phyloP scores from a whole-genome alignment of 352 stramenopile species.

The Pythium folliculosum region DNA sequence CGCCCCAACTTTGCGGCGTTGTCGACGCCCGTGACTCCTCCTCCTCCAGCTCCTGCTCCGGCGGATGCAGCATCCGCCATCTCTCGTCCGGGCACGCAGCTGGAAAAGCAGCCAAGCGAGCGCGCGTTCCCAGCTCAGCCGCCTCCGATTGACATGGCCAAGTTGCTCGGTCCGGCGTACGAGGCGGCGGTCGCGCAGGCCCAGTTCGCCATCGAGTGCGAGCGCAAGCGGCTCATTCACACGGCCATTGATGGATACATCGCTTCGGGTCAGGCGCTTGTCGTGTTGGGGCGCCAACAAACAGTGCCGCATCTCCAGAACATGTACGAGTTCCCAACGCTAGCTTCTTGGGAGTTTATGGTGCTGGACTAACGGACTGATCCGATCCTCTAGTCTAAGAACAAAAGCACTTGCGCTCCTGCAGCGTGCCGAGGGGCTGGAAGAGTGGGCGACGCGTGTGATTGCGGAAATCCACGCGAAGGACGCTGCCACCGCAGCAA shows the following conservation, averaged over 20 bases:
- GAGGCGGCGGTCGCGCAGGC: conserved; percentile 59
- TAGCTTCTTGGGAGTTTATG: no score
- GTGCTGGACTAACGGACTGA: no score
- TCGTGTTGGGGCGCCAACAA: conserved; percentile 65
- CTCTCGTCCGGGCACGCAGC: not conserved
- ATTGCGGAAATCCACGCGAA: conserved; percentile 30
- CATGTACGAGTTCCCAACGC: no score
- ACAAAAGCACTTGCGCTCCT: conserved; percentile 76
- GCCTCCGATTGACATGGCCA: conserved; percentile 33
- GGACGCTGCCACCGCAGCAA: not conserved
- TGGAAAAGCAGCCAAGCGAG: not conserved
- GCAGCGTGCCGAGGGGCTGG: conserved; percentile 70
- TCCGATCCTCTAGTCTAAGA: conserved; percentile 45
- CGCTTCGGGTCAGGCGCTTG: conserved; percentile 61
- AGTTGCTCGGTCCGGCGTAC: conserved; percentile 61
- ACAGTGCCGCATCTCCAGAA: conserved; percentile 61
- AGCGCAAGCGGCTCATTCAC: conserved; percentile 59
- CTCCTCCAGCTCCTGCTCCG: not conserved
- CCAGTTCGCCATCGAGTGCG: conserved; percentile 69
- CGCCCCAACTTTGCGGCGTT: conserved; percentile 26
- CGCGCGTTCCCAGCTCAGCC: conserved; percentile 9
- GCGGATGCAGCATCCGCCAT: not conserved
- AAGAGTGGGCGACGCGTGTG: conserved; percentile 59
- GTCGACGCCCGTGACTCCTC: conserved; percentile 3
- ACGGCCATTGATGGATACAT: conserved; percentile 80